Conservation (phyloP, 176 grass and related monocot species). For the Musa beccarii region DNA sequence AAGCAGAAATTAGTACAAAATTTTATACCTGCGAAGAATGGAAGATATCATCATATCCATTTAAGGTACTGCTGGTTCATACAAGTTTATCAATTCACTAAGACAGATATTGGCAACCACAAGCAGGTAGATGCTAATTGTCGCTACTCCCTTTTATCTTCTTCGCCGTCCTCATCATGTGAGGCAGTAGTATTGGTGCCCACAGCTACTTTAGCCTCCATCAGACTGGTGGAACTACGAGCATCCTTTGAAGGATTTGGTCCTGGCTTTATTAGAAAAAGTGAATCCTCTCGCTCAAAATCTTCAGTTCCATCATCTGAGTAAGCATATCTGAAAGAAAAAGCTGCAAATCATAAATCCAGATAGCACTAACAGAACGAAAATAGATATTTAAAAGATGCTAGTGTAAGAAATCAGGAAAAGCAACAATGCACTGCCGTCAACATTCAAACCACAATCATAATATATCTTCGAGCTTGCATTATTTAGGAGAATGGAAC, state of each 20-base stretch:
- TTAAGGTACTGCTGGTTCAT: background rate
- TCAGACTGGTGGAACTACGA: constrained; percentile 32
- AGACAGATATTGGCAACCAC: background rate
- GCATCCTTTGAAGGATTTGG: constrained; percentile 54
- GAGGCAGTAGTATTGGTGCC: constrained; percentile 10
- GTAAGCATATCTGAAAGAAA: constrained; percentile 38
- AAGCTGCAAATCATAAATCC: no score
- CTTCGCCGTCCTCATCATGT: constrained; percentile 55
- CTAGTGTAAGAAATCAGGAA: no score
- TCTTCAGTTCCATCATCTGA: constrained; percentile 68
- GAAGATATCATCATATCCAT: no score
- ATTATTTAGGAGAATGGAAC: no score
- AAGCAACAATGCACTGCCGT: no score
- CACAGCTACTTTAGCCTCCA: constrained; percentile 40
- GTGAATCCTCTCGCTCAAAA: constrained; percentile 70
- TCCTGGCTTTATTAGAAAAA: constrained; percentile 81
- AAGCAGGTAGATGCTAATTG: background rate
- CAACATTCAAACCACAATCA: no score
- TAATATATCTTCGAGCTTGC: no score
- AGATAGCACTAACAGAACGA: no score
- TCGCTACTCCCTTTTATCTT: constrained; percentile 81
- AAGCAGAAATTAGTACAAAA: no score
- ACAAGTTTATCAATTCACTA: background rate
- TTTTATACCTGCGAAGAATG: no score
- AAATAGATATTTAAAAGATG: no score